phyloP scores from a whole-genome alignment of 2,329 filamentous ascomycete genomes.

The Alternaria arbusti region DNA sequence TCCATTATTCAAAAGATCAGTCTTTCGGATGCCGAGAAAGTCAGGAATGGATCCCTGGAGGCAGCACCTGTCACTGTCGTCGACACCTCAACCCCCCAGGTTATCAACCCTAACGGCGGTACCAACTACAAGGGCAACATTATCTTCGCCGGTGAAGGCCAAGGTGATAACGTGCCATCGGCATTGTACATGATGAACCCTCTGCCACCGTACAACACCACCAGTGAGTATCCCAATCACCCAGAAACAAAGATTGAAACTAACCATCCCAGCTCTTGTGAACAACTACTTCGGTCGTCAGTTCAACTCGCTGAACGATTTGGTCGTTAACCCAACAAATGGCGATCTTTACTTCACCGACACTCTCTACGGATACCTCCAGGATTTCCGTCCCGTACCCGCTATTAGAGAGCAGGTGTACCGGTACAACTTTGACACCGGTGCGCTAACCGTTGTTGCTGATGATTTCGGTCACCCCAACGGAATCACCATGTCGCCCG shows the following conservation, averaged over 20 bases:
- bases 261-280: conserved; percentile 24
- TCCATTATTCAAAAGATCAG: conserved; percentile 34
- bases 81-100: conserved; percentile 31
- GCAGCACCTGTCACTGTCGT: conserved; percentile 29
- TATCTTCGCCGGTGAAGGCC: conserved; percentile 34
- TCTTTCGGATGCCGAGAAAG: conserved; percentile 30
- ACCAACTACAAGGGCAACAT: conserved; percentile 31
- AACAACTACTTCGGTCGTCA: conserved; percentile 57
- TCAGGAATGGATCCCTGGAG: conserved; percentile 27
- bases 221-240: conserved; percentile 18
- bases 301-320: conserved; percentile 52
- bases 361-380: conserved; percentile 39
- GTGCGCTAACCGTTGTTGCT: conserved; percentile 48
- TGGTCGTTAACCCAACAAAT: conserved; percentile 45
- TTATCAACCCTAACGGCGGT: conserved; percentile 34
- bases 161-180: conserved; percentile 26
- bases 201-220: conserved; percentile 29
- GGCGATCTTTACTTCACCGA: conserved; percentile 58
- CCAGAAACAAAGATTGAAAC: background rate
- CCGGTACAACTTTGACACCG: conserved; percentile 50
- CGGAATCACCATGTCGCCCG: conserved; percentile 50
- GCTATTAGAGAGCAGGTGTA: conserved; percentile 44
- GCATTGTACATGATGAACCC: conserved; percentile 34
- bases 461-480: conserved; percentile 51
- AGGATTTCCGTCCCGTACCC: conserved; percentile 32